Conservation (phyloP, 2,329 filamentous ascomycete genomes). For the Talaromyces atroroseus region DNA sequence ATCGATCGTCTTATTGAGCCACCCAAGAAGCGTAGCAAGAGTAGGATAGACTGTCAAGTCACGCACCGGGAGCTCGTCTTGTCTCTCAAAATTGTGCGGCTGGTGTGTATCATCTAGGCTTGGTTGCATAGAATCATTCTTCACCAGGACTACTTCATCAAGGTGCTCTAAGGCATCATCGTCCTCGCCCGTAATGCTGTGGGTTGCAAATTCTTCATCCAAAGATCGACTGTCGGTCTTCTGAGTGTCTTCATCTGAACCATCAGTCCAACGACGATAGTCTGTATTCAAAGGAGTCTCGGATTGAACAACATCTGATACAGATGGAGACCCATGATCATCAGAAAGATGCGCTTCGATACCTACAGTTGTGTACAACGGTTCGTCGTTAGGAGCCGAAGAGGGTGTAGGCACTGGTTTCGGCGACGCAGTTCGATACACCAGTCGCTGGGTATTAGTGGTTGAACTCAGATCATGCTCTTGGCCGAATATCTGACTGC, state of each 20-base stretch:
- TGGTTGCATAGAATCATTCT: neutral
- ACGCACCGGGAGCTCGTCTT: slow-evolving; percentile 20
- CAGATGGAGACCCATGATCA: neutral
- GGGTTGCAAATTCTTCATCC: neutral
- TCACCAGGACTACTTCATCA: slow-evolving; percentile 12
- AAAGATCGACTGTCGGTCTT: neutral
- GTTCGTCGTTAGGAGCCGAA: slow-evolving; percentile 9
- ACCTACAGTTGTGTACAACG: neutral
- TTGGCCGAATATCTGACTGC: neutral
- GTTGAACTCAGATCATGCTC: neutral
- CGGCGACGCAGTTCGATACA: slow-evolving; percentile 4
- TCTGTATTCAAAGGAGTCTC: neutral
- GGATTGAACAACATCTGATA: neutral
- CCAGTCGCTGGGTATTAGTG: slow-evolving; percentile 1
- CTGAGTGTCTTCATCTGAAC: slow-evolving; percentile 1
- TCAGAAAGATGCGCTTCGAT: neutral
- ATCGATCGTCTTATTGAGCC: slow-evolving; percentile 37
- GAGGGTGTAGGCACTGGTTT: slow-evolving; percentile 9
- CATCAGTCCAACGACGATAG: slow-evolving; percentile 10
- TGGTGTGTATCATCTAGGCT: neutral
- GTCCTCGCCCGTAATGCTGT: neutral
- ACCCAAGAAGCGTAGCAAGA: slow-evolving; percentile 38
- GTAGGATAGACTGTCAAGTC: slow-evolving; percentile 40
- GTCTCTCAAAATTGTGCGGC: slow-evolving; percentile 23
- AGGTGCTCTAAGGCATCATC: neutral